These are phyloP conservation scores for Hansfordia pulvinata DNA, from an alignment of 2,329 filamentous ascomycete genomes.

Conservation along the genomic window DNA sequence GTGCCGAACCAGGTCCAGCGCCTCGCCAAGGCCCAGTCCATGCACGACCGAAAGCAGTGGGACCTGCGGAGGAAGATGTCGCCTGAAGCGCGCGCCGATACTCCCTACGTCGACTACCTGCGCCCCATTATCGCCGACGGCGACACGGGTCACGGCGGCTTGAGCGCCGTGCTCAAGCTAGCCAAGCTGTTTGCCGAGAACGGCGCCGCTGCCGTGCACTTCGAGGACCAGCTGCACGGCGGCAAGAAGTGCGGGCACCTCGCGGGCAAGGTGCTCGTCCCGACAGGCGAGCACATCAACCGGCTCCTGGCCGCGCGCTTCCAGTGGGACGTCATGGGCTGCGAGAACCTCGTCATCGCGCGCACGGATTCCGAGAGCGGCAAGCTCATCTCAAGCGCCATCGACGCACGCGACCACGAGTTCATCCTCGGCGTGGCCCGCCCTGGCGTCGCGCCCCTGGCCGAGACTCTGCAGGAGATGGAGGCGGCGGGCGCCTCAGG, in stretches of 20 bases:
- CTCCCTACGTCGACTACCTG: constrained; percentile 83
- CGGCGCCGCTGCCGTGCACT: constrained; percentile 89
- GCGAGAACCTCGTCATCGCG: constrained; percentile 87
- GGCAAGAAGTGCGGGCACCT: constrained; percentile 98
- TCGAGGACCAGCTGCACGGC: constrained; percentile 94
- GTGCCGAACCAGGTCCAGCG: constrained; percentile 97
- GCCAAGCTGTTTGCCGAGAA: constrained; percentile 97
- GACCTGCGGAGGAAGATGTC: constrained; percentile 70
- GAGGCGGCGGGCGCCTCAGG: constrained; percentile 66
- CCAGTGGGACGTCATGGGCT: constrained; percentile 97
- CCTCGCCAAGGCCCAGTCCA: constrained; percentile 87
- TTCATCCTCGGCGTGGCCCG: constrained; percentile 85
- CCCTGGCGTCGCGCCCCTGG: constrained; percentile 59
- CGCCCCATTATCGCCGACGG: constrained; percentile 93
- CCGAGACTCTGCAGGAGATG: constrained; percentile 84
- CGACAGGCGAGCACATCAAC: constrained; percentile 91
- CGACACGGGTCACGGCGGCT: constrained; percentile 87
- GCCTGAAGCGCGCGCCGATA: constrained; percentile 55
- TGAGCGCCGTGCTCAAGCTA: constrained; percentile 87
- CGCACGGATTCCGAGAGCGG: constrained; percentile 93
- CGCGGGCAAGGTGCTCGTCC: constrained; percentile 90
- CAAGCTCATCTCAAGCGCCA: constrained; percentile 74
- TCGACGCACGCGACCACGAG: constrained; percentile 92
- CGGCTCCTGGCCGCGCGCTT: constrained; percentile 82
- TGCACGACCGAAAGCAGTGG: constrained; percentile 95